These are phyloP conservation scores for Usnea hakonensis DNA, from an alignment of 495 filamentous ascomycete genomes.

Conservation along the genomic window DNA sequence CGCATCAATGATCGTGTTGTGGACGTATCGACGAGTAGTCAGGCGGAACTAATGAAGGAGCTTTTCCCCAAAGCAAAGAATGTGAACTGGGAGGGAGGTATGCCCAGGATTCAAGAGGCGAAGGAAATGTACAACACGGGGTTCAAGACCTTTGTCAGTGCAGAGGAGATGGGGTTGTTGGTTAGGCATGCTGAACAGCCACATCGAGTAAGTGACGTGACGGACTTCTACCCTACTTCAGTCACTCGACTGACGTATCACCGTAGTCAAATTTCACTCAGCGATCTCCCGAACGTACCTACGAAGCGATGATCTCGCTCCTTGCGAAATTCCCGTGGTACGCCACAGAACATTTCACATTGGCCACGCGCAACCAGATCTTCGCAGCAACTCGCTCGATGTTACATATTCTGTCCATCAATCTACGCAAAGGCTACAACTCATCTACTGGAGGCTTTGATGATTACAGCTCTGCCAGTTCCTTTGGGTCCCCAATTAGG, in stretches of 20 bases:
- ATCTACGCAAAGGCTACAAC: constrained; percentile 29
- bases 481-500: background rate
- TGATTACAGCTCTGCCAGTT: background rate
- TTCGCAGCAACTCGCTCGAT: constrained; percentile 46
- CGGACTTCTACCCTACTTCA: background rate
- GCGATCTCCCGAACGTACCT: constrained; percentile 63
- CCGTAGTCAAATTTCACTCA: constrained; percentile 54
- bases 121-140: constrained; percentile 51
- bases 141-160: constrained; percentile 62
- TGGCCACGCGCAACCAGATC: constrained; percentile 53
- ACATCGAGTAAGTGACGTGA: constrained; percentile 48
- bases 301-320: constrained; percentile 67
- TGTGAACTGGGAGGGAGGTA: constrained; percentile 48
- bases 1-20: constrained; percentile 60
- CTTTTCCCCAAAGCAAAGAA: constrained; percentile 63
- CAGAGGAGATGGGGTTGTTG: constrained; percentile 62
- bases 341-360: constrained; percentile 50
- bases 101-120: constrained; percentile 38
- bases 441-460: constrained; percentile 10
- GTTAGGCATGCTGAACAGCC: constrained; percentile 61
- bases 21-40: constrained; percentile 52
- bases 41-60: constrained; percentile 53
- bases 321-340: constrained; percentile 74
- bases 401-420: constrained; percentile 35
- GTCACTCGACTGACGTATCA: background rate